Conservation (phyloP, 257 asterid genomes). For the Capsicum rhomboideum region DNA sequence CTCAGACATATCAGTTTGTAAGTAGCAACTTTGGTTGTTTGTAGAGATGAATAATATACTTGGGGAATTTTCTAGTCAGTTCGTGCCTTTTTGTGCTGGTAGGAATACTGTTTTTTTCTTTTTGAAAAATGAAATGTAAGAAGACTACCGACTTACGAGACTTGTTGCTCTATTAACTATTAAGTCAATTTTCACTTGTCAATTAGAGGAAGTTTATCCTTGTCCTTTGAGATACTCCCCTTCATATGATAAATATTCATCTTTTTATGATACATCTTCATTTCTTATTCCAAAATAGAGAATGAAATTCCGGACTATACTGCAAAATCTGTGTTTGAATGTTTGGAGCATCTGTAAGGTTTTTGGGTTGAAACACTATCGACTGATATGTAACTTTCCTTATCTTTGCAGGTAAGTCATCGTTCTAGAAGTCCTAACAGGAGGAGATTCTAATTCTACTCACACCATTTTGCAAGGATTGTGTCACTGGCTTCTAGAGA, state of each 20-base stretch:
- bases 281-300: not conserved
- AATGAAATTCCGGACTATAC: not conserved
- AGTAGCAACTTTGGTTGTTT: not conserved
- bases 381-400: not conserved
- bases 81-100: not conserved
- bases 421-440: slow-evolving; percentile 81
- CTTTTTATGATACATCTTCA: not conserved
- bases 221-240: not conserved
- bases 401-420: slow-evolving; percentile 44
- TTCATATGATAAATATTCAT: not conserved
- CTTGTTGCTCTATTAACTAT: not conserved
- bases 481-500: slow-evolving; percentile 12
- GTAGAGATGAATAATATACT: not conserved
- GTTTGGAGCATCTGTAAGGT: not conserved
- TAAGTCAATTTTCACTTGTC: not conserved
- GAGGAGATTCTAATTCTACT: slow-evolving; percentile 47
- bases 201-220: not conserved
- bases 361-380: not conserved
- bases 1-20: not conserved
- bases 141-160: not conserved
- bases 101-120: not conserved
- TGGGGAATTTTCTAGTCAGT: not conserved
- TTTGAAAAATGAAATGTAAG: not conserved
- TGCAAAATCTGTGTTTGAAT: not conserved
- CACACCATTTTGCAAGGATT: not conserved